Evolutionary conservation across 2,329 filamentous ascomycete species (phyloP).

Genomic region (Calonectria naviculata): DNA sequence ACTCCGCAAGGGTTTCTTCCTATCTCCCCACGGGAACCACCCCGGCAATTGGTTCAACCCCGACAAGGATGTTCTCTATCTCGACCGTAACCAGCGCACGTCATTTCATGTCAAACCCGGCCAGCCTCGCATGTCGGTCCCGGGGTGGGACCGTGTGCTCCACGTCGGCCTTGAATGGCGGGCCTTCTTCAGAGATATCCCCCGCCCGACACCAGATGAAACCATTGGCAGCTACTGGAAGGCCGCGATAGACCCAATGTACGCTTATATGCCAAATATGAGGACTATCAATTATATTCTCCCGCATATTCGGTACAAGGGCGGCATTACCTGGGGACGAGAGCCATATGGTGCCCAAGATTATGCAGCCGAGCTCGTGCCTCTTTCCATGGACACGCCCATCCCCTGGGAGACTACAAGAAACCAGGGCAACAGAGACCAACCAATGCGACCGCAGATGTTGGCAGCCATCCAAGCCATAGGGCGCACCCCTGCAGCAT

Average conservation of each 20-base stretch:
- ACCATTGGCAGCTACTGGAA: conserved; percentile 36
- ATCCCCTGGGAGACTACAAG: conserved; percentile 40
- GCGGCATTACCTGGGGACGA: conserved; percentile 39
- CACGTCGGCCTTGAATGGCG: conserved; percentile 45
- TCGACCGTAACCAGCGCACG: conserved; percentile 40
- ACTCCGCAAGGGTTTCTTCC: conserved; percentile 39
- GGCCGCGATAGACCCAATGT: conserved; percentile 30
- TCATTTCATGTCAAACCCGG: conserved; percentile 26
- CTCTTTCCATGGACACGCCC: conserved; percentile 30
- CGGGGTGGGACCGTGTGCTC: conserved; percentile 37
- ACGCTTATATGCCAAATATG: conserved; percentile 37
- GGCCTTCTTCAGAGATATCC: conserved; percentile 40
- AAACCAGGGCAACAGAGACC: conserved; percentile 8
- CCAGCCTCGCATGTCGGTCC: conserved; percentile 21
- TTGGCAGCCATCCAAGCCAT: conserved; percentile 7
- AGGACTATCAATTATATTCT: conserved; percentile 41
- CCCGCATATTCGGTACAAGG: conserved; percentile 37
- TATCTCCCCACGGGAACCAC: conserved; percentile 22
- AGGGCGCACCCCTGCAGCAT: neutral
- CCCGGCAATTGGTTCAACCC: conserved; percentile 41
- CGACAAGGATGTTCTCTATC: conserved; percentile 42
- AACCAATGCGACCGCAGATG: neutral
- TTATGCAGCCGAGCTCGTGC: conserved; percentile 28
- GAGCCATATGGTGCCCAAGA: conserved; percentile 38
- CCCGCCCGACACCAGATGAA: conserved; percentile 32